phyloP scores from a whole-genome alignment of 352 stramenopile genomes.

The Phytopythium boreale region DNA sequence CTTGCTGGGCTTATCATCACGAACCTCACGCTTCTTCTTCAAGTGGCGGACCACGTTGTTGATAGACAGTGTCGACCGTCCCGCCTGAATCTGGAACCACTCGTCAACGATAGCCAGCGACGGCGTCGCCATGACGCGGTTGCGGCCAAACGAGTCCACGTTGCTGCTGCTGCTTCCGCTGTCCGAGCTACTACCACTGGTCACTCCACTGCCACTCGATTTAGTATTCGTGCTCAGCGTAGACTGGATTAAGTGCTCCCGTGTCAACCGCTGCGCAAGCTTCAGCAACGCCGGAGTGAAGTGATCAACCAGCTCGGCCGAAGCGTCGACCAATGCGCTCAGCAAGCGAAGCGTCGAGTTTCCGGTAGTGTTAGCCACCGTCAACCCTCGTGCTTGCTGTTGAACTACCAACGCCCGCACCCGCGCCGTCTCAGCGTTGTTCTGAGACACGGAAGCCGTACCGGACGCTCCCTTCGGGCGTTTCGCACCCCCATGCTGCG shows the following conservation, averaged over 20 bases:
- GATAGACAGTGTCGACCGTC: conserved; percentile 70
- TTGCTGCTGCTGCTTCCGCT: conserved; percentile 12
- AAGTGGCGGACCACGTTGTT: conserved; percentile 78
- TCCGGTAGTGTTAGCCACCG: conserved; percentile 57
- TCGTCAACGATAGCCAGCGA: conserved; percentile 82
- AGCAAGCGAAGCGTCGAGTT: conserved; percentile 74
- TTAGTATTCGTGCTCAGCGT: conserved; percentile 16
- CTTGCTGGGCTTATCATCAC: conserved; percentile 38
- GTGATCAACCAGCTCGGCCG: conserved; percentile 70
- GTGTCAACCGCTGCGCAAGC: conserved; percentile 79
- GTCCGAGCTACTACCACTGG: conserved; percentile 4
- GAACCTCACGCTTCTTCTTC: conserved; percentile 57
- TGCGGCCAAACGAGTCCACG: conserved; percentile 73
- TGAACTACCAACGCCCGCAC: conserved; percentile 52
- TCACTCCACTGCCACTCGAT: conserved; percentile 2
- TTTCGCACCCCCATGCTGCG: conserved; percentile 19
- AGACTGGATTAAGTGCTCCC: conserved; percentile 77
- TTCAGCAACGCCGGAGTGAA: conserved; percentile 80
- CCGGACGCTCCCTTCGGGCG: conserved; percentile 34
- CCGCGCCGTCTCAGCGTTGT: conserved; percentile 53
- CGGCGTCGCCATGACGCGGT: conserved; percentile 87
- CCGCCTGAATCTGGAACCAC: conserved; percentile 70
- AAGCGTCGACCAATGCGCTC: conserved; percentile 47
- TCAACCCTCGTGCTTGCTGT: conserved; percentile 28
- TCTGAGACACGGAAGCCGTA: conserved; percentile 31